Conservation (phyloP, 805 yeast species). For the Cyberlindnera euphorbiiphila region DNA sequence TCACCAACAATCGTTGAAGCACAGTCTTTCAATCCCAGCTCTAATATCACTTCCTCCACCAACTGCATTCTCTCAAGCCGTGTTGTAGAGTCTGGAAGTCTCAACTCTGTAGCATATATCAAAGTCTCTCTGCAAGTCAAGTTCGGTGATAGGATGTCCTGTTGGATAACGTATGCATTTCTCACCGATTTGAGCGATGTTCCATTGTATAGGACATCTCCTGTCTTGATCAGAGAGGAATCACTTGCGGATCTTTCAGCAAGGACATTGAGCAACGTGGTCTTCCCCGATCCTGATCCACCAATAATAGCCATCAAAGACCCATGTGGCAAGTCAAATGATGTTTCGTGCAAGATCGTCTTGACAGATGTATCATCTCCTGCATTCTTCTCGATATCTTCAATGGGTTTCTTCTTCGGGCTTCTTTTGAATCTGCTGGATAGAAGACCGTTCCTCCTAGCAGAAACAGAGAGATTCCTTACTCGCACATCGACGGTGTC, state of each 20-base stretch:
- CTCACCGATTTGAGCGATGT: constrained; percentile 20
- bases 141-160: constrained; percentile 68
- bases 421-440: background rate
- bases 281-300: constrained; percentile 87
- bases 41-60: constrained; percentile 60
- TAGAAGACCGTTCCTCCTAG: background rate
- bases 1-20: constrained; percentile 62
- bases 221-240: constrained; percentile 38
- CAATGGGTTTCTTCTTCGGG: background rate
- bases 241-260: constrained; percentile 45
- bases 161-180: constrained; percentile 68
- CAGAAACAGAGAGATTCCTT: constrained; percentile 15
- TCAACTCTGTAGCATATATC: constrained; percentile 65
- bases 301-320: constrained; percentile 80
- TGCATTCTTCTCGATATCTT: constrained; percentile 6
- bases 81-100: constrained; percentile 48
- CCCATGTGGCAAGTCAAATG: constrained; percentile 62
- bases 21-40: constrained; percentile 68
- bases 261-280: constrained; percentile 68
- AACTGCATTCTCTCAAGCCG: constrained; percentile 41
- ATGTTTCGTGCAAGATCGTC: constrained; percentile 33
- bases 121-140: constrained; percentile 74
- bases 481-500: constrained; percentile 17
- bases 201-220: constrained; percentile 37
- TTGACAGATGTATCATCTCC: constrained; percentile 1